phyloP scores from a whole-genome alignment of 768 basidiomycete species.

The Kockovaella imperatae region DNA sequence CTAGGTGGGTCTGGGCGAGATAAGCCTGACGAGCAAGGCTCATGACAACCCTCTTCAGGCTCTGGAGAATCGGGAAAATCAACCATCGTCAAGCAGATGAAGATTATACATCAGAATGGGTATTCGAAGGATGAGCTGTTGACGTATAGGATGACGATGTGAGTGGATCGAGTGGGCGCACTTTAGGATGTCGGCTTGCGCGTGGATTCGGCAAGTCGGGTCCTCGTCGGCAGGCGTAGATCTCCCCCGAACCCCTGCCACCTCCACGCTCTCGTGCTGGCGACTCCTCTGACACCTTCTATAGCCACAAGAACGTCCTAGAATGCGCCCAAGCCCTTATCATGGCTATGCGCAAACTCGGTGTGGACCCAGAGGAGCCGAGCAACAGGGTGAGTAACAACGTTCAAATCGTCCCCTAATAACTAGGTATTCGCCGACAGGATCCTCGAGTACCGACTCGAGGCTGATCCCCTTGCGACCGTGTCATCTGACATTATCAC shows the following conservation, averaged over 20 bases:
- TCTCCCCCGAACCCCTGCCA: no score
- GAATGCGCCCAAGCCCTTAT: constrained; percentile 83
- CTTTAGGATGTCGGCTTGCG: no score
- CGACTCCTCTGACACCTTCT: background rate
- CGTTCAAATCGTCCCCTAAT: background rate
- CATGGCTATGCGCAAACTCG: constrained; percentile 75
- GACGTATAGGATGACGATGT: constrained; percentile 68
- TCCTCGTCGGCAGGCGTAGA: no score
- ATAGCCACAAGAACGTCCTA: constrained; percentile 55
- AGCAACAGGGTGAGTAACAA: constrained; percentile 51
- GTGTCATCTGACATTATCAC: constrained; percentile 45
- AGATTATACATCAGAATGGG: constrained; percentile 91
- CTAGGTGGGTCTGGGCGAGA: constrained; percentile 56
- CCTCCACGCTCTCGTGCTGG: no score
- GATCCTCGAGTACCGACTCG: constrained; percentile 48
- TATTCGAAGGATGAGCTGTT: constrained; percentile 71
- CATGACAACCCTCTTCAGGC: constrained; percentile 49
- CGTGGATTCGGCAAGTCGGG: no score
- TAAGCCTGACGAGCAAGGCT: background rate
- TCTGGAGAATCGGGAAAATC: constrained; percentile 92
- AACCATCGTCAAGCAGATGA: constrained; percentile 98
- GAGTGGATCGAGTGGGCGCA: no score
- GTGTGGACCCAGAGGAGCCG: constrained; percentile 64
- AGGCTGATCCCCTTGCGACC: constrained; percentile 38
- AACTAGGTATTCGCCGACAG: constrained; percentile 47